Evolutionary conservation across 345 rosid genomes (phyloP).

Genomic region (Eucalyptus brandiana): DNA sequence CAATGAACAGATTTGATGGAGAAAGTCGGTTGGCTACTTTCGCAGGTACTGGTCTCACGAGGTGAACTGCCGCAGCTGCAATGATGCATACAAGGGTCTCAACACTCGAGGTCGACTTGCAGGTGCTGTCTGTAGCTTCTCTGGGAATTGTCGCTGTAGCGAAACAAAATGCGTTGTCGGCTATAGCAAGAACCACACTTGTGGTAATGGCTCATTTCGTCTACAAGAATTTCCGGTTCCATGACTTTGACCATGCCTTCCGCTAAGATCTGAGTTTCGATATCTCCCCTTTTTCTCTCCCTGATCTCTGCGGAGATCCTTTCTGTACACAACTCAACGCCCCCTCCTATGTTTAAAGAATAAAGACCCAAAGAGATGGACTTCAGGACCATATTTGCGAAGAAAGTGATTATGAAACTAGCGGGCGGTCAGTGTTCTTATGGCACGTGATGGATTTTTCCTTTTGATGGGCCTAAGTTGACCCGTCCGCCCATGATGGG

Average conservation of each 20-base stretch:
- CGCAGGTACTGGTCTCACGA: conserved; percentile 76
- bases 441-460: background rate
- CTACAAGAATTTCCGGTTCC: conserved; percentile 56
- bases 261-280: conserved; percentile 1
- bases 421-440: background rate
- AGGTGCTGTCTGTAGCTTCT: conserved; percentile 29
- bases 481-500: too few species aligned
- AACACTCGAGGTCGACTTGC: conserved; percentile 42
- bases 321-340: background rate
- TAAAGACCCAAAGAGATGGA: background rate
- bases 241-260: conserved; percentile 69
- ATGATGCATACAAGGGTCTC: conserved; percentile 41
- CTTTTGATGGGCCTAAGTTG: too few species aligned
- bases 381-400: background rate
- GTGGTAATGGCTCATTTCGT: conserved; percentile 41
- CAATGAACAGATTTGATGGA: background rate
- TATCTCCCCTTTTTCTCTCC: background rate
- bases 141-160: conserved; percentile 43
- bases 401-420: background rate
- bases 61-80: conserved; percentile 75
- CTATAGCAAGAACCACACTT: conserved; percentile 18
- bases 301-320: background rate
- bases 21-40: background rate
- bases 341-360: background rate
- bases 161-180: conserved; percentile 25